Evolutionary conservation across 2,329 filamentous ascomycete species (phyloP).

Genomic region (Neospermospora avenae): DNA sequence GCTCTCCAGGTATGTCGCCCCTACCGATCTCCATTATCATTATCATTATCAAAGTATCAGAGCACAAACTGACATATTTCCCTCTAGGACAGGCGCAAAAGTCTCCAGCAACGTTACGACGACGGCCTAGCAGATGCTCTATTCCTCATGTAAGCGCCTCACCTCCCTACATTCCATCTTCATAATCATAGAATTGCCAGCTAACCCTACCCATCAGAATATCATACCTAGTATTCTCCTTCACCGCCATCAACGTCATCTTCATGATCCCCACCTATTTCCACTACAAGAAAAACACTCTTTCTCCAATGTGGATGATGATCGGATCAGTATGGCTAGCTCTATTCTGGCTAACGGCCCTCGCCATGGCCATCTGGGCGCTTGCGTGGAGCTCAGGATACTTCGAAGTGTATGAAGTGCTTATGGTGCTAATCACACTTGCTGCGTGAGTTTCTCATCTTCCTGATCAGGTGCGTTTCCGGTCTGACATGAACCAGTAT

Average conservation of each 20-base stretch:
- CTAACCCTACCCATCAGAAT: background rate
- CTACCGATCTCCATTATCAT: background rate
- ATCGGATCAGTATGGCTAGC: background rate
- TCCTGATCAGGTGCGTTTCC: no score
- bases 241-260: background rate
- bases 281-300: background rate
- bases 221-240: background rate
- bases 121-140: background rate
- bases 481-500: background rate
- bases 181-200: no score
- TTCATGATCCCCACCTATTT: background rate
- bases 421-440: background rate
- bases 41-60: background rate
- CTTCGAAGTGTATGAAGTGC: background rate
- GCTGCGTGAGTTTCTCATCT: background rate
- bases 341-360: background rate
- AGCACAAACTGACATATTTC: background rate
- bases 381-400: background rate
- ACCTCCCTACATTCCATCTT: background rate
- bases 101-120: background rate
- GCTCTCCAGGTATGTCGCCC: background rate
- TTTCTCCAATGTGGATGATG: background rate
- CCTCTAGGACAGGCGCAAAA: background rate
- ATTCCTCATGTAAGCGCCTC: background rate
- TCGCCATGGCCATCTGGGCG: background rate